These are phyloP conservation scores for Hyaloperonospora brassicae DNA, from an alignment of 352 stramenopile species.

Conservation along the genomic window DNA sequence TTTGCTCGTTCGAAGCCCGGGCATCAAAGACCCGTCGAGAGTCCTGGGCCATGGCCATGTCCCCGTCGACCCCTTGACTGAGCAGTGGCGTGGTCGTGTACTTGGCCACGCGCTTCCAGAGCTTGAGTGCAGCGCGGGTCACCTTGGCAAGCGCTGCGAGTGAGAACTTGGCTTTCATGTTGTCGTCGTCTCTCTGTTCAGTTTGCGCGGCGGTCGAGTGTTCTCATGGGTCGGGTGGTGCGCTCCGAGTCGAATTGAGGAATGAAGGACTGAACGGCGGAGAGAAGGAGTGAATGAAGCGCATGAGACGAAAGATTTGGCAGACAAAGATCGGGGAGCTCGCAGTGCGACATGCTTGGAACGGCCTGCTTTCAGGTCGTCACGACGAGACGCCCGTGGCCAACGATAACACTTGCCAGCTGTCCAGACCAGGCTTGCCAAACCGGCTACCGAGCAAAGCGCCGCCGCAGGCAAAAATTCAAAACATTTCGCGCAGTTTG, in stretches of 20 bases:
- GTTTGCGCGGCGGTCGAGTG: conserved; percentile 3
- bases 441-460: background rate
- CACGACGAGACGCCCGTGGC: conserved; percentile 2
- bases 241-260: conserved; percentile 13
- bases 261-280: conserved; percentile 7
- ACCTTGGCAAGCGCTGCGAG: conserved; percentile 12
- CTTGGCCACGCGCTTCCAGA: conserved; percentile 22
- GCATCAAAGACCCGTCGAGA: conserved; percentile 14
- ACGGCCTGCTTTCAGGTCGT: conserved; percentile 12
- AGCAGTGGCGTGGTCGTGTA: conserved; percentile 20
- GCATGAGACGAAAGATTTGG: background rate
- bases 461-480: too few relatives aligned
- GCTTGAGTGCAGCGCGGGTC: conserved; percentile 13
- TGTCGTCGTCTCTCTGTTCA: conserved; percentile 9
- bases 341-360: conserved; percentile 25
- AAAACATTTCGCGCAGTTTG: too few relatives aligned
- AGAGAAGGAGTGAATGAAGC: background rate
- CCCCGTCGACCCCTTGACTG: conserved; percentile 23
- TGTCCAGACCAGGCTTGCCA: conserved; percentile 8
- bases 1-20: conserved; percentile 1
- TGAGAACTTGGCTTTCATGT: conserved; percentile 17
- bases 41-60: conserved; percentile 21
- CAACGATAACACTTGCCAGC: conserved; percentile 4
- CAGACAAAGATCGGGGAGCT: background rate
- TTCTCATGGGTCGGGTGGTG: conserved; percentile 16